phyloP scores from a whole-genome alignment of 1,139 yeast species.

The Kodamaea sp. region DNA sequence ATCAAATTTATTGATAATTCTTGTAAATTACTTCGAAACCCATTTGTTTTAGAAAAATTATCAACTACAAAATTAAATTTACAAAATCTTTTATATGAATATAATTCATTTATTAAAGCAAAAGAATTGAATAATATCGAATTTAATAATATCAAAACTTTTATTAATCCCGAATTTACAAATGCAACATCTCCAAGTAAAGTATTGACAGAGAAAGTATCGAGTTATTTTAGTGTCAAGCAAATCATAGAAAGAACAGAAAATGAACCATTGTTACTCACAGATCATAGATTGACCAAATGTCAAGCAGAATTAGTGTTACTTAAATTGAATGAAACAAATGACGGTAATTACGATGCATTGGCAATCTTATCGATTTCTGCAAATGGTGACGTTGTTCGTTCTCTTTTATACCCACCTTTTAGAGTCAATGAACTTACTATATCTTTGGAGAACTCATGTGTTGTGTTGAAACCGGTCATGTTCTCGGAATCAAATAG shows the following conservation, averaged over 20 bases:
- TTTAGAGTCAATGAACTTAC: slow-evolving; percentile 29
- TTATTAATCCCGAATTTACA: slow-evolving; percentile 17
- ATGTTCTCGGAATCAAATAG: slow-evolving; percentile 17
- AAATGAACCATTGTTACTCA: slow-evolving; percentile 19
- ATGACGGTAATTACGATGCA: slow-evolving; percentile 27
- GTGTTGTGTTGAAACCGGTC: slow-evolving; percentile 26
- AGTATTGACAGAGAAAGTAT: slow-evolving; percentile 22
- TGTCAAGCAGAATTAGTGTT: slow-evolving; percentile 29
- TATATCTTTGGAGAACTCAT: slow-evolving; percentile 18
- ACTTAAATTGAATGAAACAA: slow-evolving; percentile 24
- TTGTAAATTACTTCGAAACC: slow-evolving; percentile 29
- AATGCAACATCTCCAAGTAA: slow-evolving; percentile 2
- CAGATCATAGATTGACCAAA: slow-evolving; percentile 10
- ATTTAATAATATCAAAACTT: slow-evolving; percentile 33
- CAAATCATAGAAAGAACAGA: slow-evolving; percentile 38
- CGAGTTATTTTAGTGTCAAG: slow-evolving; percentile 37
- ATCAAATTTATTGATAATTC: slow-evolving; percentile 27
- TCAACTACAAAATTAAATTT: slow-evolving; percentile 17
- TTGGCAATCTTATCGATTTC: slow-evolving; percentile 31
- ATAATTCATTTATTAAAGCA: slow-evolving; percentile 15
- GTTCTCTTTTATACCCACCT: slow-evolving; percentile 41
- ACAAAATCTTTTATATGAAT: slow-evolving; percentile 18
- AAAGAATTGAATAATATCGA: slow-evolving; percentile 31
- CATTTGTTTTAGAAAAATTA: slow-evolving; percentile 38
- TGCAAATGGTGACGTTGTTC: slow-evolving; percentile 8